Evolutionary conservation across 441 rosid genomes (phyloP), one percentile per base, ranked within the genome.

Genomic region (Dalechampia spathulata): DNA sequence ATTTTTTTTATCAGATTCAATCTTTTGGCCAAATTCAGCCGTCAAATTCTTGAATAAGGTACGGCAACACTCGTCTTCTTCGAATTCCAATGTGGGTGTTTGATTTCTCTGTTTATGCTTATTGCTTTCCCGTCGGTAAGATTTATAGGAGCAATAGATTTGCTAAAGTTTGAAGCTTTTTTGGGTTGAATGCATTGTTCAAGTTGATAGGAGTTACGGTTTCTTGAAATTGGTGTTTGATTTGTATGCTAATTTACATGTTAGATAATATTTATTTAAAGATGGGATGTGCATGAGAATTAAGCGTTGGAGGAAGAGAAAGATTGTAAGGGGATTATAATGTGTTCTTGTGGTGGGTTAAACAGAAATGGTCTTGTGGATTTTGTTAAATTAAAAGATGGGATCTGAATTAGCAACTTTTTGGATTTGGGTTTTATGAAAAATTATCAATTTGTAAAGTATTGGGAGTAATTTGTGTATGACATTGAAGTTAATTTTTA

Each of bases 1-100:
- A n/a, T n/a, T n/a, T n/a, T 25, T 8, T 12, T n/a, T 19, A 10
- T 28, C 10, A 27, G 52, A 13, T 60, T 34, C 38, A 37, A 7
- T 19, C 3, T 41, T n/a, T 1, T 10, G 26, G 2, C 25, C 53
- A 32, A 49, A 42, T 42, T 40, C 37, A 9, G 15, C 14, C 5
- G 28, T 38, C 8, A 23, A 15, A 26, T n/a, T 49, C 50, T 26
- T 21, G 22, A 25, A 3, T 37, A 63, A 63, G 79, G 79, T 71
- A 65, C 26, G 63, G 13, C 52, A n/a, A n/a, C 52, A 9, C 0
- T 38, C 32, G 23, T 39, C 12, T 44, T 44, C 52, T 21, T 23
- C 32, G 47, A n/a, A 28, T 42, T 19, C 5, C 10, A 22, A 16
- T 16, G 7, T 50, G 16, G 42, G 20, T 46, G 57, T 55, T 10